Base-by-base conservation (phyloP, 371 early-diverging fungal species). In the Rhizopus arrhizus region DNA sequence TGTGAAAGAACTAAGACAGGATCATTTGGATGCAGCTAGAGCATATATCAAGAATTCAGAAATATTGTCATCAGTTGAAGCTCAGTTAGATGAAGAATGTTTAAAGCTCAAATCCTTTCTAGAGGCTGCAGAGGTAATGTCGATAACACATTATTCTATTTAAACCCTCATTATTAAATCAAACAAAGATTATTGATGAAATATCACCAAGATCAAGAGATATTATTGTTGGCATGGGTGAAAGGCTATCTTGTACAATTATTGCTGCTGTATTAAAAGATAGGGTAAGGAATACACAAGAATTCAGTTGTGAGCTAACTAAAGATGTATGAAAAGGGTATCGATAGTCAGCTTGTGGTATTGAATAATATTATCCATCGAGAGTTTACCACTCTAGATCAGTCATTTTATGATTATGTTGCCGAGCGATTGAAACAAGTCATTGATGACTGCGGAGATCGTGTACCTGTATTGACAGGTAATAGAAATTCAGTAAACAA, bases 181-280 rank as follows among this genome's bases (percentile, higher is more conserved):
- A 36, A 36, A 1, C 6, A 36, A 61, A 91, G 88, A 89, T 95
- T 59, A 96, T 99, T 66, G 92, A 94, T 59, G 99, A 99, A 71
- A 91, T 98, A n/a, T 96, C 98, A 9, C 95, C 96, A 40, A 83
- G 95, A 61, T 96, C 98, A 8, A 81, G 89, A 65, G 99, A 99
- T 74, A 88, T 96, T 51, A 96, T 99, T 61, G 87, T 97, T 58
- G 91, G 95, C n/a, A 85, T 88, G 42, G 99, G 99, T 34, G 99
- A 99, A 73, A 91, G 86, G 64, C 80, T 99, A 4, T 89, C 96
- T 2, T 96, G 97, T 63, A 81, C 86, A 36, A 88, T 95, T 36
- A 91, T 97, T 4, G 78, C 95, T 0, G 90, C 91, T 2, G 80
- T 92, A 2, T 77, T 97, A 47, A 78, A 85, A 38, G 90, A 91